Percentiles rank a stretch among this genome's conserved stretches.
Conservation (phyloP, 2,329 filamentous ascomycete species). For the Raffaelea ambrosiae region DNA sequence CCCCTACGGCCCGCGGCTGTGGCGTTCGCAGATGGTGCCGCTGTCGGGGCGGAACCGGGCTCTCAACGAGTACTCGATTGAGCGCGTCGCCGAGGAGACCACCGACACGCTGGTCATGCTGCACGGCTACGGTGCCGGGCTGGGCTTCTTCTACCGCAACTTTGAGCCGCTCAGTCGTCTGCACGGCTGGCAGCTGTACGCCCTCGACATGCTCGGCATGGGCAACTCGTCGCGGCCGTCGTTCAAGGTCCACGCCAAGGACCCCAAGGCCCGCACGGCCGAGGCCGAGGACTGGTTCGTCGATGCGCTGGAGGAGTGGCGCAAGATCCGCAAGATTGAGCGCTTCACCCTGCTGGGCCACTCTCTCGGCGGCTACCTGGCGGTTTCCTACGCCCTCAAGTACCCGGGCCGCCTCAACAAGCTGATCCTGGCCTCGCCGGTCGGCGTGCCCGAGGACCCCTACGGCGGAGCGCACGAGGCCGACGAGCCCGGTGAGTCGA, state of each 20-base stretch:
- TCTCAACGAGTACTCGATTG: conserved; percentile 87
- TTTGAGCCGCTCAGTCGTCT: conserved; percentile 78
- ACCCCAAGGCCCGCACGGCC: conserved; percentile 68
- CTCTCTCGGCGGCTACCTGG: conserved; percentile 89
- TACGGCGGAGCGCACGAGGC: conserved; percentile 76
- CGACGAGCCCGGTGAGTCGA: conserved; percentile 63
- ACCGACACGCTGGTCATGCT: conserved; percentile 91
- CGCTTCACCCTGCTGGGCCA: conserved; percentile 91
- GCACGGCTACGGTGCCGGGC: conserved; percentile 90
- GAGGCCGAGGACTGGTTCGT: conserved; percentile 96
- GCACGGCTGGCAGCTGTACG: conserved; percentile 80
- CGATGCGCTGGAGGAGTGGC: conserved; percentile 94
- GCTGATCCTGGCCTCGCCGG: conserved; percentile 87
- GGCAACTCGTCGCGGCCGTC: conserved; percentile 75
- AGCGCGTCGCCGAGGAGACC: conserved; percentile 67
- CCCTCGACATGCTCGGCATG: conserved; percentile 93
- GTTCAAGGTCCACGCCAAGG: conserved; percentile 79
- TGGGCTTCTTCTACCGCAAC: conserved; percentile 98
- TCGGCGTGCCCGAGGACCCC: conserved; percentile 90
- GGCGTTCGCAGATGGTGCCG: conserved; percentile 77
- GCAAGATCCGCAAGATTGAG: conserved; percentile 78
- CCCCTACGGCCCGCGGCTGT: conserved; percentile 75
- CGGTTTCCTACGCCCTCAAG: conserved; percentile 89
- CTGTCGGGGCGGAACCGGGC: conserved; percentile 79
- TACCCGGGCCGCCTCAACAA: conserved; percentile 94